Evolutionary conservation across 2,329 filamentous ascomycete species (phyloP).

Genomic region (Aspergillus sp.): DNA sequence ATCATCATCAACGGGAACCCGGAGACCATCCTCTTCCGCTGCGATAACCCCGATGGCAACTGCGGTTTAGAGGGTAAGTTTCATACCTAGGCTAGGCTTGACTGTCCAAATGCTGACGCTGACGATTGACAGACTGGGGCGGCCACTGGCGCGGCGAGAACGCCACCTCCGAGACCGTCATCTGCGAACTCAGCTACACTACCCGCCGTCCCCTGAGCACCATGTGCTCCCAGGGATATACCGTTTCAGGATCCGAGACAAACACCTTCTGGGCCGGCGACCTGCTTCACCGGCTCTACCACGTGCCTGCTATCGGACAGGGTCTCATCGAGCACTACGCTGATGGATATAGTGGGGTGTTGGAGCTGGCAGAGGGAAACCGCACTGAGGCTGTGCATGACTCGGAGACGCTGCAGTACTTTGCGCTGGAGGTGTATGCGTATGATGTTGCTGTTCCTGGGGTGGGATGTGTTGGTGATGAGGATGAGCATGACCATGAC

Average conservation of each 20-base stretch:
- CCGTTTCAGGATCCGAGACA: slow-evolving; percentile 54
- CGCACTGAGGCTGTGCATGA: slow-evolving; percentile 54
- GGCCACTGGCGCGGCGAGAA: slow-evolving; percentile 69
- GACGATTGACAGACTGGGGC: slow-evolving; percentile 54
- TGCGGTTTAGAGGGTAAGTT: slow-evolving; percentile 50
- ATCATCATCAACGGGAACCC: slow-evolving; percentile 60
- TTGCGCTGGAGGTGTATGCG: slow-evolving; percentile 66
- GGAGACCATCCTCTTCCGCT: slow-evolving; percentile 61
- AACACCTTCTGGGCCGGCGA: slow-evolving; percentile 67
- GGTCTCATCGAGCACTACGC: slow-evolving; percentile 62
- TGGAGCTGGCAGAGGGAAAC: slow-evolving; percentile 54
- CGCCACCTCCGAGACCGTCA: slow-evolving; percentile 66
- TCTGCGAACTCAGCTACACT: slow-evolving; percentile 63
- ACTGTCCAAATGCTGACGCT: slow-evolving; percentile 13
- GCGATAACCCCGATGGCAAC: slow-evolving; percentile 67
- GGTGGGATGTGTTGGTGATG: slow-evolving; percentile 57
- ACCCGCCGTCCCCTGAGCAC: slow-evolving; percentile 58
- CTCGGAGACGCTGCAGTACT: slow-evolving; percentile 65
- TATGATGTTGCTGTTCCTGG: slow-evolving; percentile 65
- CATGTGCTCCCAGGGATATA: slow-evolving; percentile 64
- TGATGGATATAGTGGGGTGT: slow-evolving; percentile 56
- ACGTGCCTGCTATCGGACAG: slow-evolving; percentile 62
- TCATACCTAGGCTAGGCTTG: too few species aligned
- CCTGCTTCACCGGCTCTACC: slow-evolving; percentile 65
- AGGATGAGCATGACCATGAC: slow-evolving; percentile 4